phyloP scores from a whole-genome alignment of 75 land plant genomes.

The Azolla pinnata region DNA sequence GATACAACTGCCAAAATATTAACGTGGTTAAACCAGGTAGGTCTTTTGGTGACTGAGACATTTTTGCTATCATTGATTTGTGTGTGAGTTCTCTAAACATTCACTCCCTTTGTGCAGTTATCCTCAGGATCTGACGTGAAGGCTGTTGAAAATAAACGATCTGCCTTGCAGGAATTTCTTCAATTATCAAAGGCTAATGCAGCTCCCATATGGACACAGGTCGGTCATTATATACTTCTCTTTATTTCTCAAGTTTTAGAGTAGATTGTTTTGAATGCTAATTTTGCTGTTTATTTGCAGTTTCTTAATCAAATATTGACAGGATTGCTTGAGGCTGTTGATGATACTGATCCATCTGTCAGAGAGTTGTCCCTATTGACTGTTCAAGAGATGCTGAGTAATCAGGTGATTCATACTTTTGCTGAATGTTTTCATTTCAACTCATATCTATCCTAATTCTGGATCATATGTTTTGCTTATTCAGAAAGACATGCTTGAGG shows the following conservation, averaged over 20 bases:
- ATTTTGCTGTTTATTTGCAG: constrained; percentile 35
- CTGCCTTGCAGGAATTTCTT: constrained; percentile 61
- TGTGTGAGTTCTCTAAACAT: too few relatives aligned
- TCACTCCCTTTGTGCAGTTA: too few relatives aligned
- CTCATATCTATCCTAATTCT: neutral
- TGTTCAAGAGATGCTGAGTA: constrained; percentile 73
- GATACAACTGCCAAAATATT: constrained; percentile 59
- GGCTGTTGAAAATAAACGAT: constrained; percentile 41
- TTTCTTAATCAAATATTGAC: constrained; percentile 93
- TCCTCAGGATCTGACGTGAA: constrained; percentile 49
- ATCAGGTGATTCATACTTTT: constrained; percentile 53
- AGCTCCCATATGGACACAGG: constrained; percentile 77
- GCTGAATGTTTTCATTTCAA: neutral
- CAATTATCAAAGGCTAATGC: constrained; percentile 55
- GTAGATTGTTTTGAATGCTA: neutral
- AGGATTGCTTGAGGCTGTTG: constrained; percentile 73
- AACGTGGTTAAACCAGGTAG: constrained; percentile 52
- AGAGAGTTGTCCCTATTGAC: constrained; percentile 65
- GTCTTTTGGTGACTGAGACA: neutral
- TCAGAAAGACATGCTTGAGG: constrained; percentile 74
- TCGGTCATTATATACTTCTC: constrained; percentile 9
- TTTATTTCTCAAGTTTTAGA: neutral
- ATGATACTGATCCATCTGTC: constrained; percentile 71
- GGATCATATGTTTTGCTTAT: constrained; percentile 8
- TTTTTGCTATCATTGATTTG: neutral